phyloP scores from a whole-genome alignment of 768 basidiomycete species.

The Gautieria morchelliformis region DNA sequence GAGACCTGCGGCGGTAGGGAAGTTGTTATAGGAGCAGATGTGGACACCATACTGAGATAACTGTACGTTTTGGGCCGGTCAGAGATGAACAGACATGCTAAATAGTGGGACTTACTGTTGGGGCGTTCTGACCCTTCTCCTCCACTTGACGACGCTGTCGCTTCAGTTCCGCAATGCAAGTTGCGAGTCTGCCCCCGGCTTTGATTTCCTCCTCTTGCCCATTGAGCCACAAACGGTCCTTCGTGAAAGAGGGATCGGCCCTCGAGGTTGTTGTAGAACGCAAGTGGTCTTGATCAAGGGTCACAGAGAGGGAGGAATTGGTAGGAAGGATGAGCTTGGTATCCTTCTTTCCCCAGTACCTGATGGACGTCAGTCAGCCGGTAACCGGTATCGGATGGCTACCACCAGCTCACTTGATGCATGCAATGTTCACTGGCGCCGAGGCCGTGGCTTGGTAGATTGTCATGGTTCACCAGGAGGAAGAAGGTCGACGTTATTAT shows the following conservation, averaged over 20 bases:
- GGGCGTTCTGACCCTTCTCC: constrained; percentile 49
- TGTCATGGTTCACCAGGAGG: constrained; percentile 11
- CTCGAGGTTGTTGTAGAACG: constrained; percentile 90
- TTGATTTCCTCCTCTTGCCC: constrained; percentile 88
- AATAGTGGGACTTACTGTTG: constrained; percentile 42
- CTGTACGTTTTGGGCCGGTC: constrained; percentile 24
- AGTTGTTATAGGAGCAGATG: constrained; percentile 95
- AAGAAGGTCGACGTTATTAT: neutral
- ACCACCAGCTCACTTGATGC: constrained; percentile 68
- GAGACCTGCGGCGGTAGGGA: constrained; percentile 96
- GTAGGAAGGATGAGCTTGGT: constrained; percentile 92
- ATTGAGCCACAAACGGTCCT: constrained; percentile 90
- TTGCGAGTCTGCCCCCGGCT: constrained; percentile 62
- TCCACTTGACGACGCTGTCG: constrained; percentile 67
- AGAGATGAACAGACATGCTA: neutral
- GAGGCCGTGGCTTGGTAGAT: constrained; percentile 79
- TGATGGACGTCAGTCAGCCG: constrained; percentile 22
- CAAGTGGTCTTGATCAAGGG: constrained; percentile 92
- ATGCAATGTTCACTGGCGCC: constrained; percentile 96
- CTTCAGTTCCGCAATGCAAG: constrained; percentile 85
- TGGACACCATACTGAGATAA: constrained; percentile 68
- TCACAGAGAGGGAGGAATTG: constrained; percentile 97
- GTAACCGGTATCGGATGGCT: constrained; percentile 3
- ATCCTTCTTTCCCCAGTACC: constrained; percentile 99
- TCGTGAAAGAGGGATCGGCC: constrained; percentile 60